phyloP scores from a whole-genome alignment of 768 basidiomycete species.

The Rickenella mellea region DNA sequence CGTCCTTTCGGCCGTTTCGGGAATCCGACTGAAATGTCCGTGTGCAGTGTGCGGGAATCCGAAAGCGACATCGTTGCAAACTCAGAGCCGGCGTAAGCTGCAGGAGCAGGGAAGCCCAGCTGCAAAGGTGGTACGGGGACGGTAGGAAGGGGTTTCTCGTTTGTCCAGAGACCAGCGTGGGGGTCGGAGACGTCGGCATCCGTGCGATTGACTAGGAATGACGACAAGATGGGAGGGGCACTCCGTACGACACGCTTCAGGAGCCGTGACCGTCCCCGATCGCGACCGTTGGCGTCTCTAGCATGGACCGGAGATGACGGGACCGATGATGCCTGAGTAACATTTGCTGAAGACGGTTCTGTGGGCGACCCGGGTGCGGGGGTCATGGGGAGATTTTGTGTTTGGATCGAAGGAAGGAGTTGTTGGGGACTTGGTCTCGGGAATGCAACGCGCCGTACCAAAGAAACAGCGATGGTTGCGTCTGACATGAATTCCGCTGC shows the following conservation, averaged over 20 bases:
- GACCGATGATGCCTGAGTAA: not conserved
- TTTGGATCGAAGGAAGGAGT: conserved; percentile 1
- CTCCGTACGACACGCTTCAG: conserved; percentile 22
- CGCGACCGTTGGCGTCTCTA: not conserved
- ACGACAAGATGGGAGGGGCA: conserved; percentile 9
- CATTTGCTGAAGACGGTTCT: conserved; percentile 19
- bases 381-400: no score
- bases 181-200: not conserved
- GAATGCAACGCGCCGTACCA: conserved; percentile 51
- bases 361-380: conserved; percentile 23
- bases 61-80: conserved; percentile 25
- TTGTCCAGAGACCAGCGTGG: not conserved
- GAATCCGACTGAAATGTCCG: conserved; percentile 54
- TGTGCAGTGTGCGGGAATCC: conserved; percentile 37
- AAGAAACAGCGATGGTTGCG: conserved; percentile 59
- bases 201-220: not conserved
- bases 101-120: conserved; percentile 15
- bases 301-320: conserved; percentile 1
- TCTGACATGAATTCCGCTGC: conserved; percentile 61
- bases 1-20: conserved; percentile 54
- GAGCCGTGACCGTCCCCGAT: conserved; percentile 9
- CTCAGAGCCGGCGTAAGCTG: no score
- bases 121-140: no score
- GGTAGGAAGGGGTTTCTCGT: conserved; percentile 18
- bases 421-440: conserved; percentile 23